These are phyloP conservation scores for Lactarius akahatsu DNA, from an alignment of 768 basidiomycete species.

Conservation along the genomic window DNA sequence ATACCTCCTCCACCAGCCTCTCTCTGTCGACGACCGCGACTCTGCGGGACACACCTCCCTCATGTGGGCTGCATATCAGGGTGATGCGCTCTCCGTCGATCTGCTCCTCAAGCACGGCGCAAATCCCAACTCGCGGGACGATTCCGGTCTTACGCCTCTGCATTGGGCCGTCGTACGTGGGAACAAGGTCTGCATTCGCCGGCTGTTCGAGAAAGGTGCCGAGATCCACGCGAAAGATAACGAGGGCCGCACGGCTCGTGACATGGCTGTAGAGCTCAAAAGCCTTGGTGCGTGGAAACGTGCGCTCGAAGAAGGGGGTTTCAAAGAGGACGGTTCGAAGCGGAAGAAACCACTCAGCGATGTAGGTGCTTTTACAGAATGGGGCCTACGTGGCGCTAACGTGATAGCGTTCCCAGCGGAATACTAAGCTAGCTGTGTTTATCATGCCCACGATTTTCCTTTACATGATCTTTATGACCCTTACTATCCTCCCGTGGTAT, in stretches of 20 bases:
- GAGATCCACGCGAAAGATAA: slow-evolving; percentile 79
- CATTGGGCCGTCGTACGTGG: slow-evolving; percentile 99
- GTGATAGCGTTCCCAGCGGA: slow-evolving; percentile 49
- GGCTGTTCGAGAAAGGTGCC: slow-evolving; percentile 82
- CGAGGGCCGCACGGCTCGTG: slow-evolving; percentile 83
- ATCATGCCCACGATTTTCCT: slow-evolving; percentile 74
- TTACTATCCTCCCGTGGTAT: slow-evolving; percentile 87
- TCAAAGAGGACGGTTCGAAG: slow-evolving; percentile 71
- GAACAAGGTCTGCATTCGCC: slow-evolving; percentile 82
- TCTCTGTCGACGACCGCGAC: slow-evolving; percentile 89
- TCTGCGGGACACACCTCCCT: slow-evolving; percentile 90
- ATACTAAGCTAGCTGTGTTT: slow-evolving; percentile 80
- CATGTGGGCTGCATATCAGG: slow-evolving; percentile 99
- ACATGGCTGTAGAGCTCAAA: slow-evolving; percentile 94
- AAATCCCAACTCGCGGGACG: slow-evolving; percentile 71
- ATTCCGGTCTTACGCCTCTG: slow-evolving; percentile 79
- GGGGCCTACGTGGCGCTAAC: slow-evolving; percentile 8
- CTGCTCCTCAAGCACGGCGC: slow-evolving; percentile 87
- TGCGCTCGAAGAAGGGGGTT: slow-evolving; percentile 84
- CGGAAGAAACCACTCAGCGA: slow-evolving; percentile 70
- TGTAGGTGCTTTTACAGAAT: slow-evolving; percentile 40
- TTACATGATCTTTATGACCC: slow-evolving; percentile 79
- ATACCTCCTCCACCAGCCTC: slow-evolving; percentile 89
- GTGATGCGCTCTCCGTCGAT: slow-evolving; percentile 93
- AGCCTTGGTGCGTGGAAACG: slow-evolving; percentile 87